Conservation (phyloP, 495 filamentous ascomycete species). For the Aspergillus leporis region DNA sequence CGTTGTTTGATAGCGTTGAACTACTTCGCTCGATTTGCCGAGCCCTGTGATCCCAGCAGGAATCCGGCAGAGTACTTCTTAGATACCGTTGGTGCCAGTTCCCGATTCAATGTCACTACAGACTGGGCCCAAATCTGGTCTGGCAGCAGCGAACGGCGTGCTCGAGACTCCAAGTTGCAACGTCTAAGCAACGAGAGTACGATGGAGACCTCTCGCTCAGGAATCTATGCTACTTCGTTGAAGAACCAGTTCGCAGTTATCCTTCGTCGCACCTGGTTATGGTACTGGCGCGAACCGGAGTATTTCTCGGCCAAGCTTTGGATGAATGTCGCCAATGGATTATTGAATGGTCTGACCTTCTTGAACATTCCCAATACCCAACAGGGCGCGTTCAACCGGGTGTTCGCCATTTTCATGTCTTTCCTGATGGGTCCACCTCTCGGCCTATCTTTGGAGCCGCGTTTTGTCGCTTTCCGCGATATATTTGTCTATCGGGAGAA, state of each 20-base stretch:
- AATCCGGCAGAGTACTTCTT: conserved; percentile 71
- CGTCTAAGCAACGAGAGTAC: not conserved
- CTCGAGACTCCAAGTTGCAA: too few species aligned
- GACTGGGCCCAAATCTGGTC: conserved; percentile 50
- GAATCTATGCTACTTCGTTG: conserved; percentile 13
- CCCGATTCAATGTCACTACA: conserved; percentile 29
- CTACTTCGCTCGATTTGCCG: conserved; percentile 50
- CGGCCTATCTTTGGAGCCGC: conserved; percentile 42
- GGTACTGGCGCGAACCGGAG: conserved; percentile 16
- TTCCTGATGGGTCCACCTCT: conserved; percentile 35
- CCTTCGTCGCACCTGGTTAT: conserved; percentile 7
- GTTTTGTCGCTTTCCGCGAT: conserved; percentile 39
- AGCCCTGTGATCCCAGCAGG: conserved; percentile 34
- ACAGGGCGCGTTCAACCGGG: conserved; percentile 29
- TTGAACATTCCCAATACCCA: conserved; percentile 2
- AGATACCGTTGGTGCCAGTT: conserved; percentile 55
- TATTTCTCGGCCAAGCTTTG: conserved; percentile 12
- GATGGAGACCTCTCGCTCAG: not conserved
- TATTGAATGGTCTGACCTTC: conserved; percentile 26
- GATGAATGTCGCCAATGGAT: conserved; percentile 13
- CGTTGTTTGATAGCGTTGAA: conserved; percentile 42
- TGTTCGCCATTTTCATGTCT: conserved; percentile 19
- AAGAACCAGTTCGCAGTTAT: conserved; percentile 10
- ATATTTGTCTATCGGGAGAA: conserved; percentile 40
- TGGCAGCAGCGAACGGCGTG: not conserved